Evolutionary conservation across 768 basidiomycete species (phyloP).

Genomic region (Auriscalpium orientale): DNA sequence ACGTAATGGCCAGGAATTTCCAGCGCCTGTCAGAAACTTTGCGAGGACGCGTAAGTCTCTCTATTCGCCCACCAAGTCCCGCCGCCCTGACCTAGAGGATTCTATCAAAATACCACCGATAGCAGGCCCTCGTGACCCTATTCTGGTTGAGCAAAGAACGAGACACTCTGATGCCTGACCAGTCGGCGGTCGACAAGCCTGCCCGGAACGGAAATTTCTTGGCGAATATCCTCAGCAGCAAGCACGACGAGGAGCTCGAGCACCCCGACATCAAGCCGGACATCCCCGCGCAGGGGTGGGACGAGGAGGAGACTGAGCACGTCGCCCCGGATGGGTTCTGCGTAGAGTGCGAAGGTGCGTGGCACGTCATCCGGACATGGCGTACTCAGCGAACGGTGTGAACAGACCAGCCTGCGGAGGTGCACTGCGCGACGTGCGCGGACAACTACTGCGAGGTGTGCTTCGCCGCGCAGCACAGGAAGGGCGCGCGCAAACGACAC

Average conservation of each 20-base stretch:
- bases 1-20: too few species aligned
- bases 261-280: constrained; percentile 38
- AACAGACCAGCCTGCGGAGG: constrained; percentile 75
- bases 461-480: constrained; percentile 78
- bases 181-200: neutral
- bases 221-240: constrained; percentile 58
- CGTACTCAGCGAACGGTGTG: neutral
- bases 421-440: constrained; percentile 62
- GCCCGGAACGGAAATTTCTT: constrained; percentile 32
- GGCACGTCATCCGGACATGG: neutral
- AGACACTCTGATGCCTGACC: too few species aligned
- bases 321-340: constrained; percentile 59
- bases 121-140: too few species aligned
- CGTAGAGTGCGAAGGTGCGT: constrained; percentile 78
- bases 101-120: too few species aligned
- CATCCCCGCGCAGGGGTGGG: constrained; percentile 45
- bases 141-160: too few species aligned
- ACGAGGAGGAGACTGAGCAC: constrained; percentile 47
- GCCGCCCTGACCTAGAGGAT: too few species aligned
- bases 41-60: too few species aligned
- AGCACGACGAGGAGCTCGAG: constrained; percentile 54
- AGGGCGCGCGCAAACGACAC: constrained; percentile 69
- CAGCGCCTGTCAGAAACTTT: too few species aligned
- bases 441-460: constrained; percentile 82
- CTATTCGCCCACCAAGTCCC: too few species aligned